Base-by-base conservation (phyloP, 2,329 filamentous ascomycete genomes). In the Chlorencoelia australis region DNA sequence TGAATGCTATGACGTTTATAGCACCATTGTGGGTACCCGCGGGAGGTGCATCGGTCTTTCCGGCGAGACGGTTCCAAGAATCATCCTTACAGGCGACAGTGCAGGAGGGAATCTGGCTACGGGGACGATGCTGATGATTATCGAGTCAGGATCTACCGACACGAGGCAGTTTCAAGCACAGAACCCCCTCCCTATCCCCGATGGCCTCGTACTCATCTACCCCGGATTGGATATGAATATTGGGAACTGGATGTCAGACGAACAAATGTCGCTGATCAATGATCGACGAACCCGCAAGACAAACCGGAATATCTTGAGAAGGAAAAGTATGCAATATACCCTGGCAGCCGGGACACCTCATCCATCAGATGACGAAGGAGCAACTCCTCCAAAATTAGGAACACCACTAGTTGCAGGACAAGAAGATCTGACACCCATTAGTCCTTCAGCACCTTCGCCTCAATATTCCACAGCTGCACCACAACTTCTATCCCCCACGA, bases 241-340 rank as follows among this genome's bases (percentile, higher is more conserved):
- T 47, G 86, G 86, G 24, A 95, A 88, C 59, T 98, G 91, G 91
- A 96, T 98, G 88, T 88, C 85, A 1, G 89, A 96, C 51, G 89
- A 96, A 58, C 88, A 98, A 57, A 94, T 96, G 85, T 77, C 85
- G 0, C 64, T 98, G 42, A 94, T 98, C 45, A 79, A 86, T 46
- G 88, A 94, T 45, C 77, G 86, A 8, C 73, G 77, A 40, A 78
- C 79, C 55, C 73, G 86, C 16, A 79, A 79, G 49, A 86, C 79
- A 1, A 94, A 95, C 53, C 71, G 73, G 39, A 72, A 75, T 17
- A 82, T 96, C 37, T 66, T 95, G 8, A 72, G 80, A 22, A 73
- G 84, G 40, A 96, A 98, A 64, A 87, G 78, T 45, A 82, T 85
- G 62, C 84, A 95, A 54, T 96, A 94, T 58, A 80, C 81, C 46